Evolutionary conservation across 148 eudicot species (phyloP).

Genomic region (Amaranthus hypochondriacus): DNA sequence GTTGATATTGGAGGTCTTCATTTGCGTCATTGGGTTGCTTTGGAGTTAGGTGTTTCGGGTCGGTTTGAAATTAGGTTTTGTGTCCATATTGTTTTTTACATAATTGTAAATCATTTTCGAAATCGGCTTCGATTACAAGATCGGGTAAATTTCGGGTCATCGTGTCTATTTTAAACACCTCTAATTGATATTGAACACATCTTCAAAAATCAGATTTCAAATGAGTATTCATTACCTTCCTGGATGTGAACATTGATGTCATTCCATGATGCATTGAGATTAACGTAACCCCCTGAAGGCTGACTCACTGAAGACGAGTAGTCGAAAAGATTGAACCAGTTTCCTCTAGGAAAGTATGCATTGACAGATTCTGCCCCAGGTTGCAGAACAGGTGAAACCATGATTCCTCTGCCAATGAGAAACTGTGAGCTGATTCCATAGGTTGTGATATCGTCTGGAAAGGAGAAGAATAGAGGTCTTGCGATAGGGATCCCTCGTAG

Average conservation of each 20-base stretch:
- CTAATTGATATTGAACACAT: no score
- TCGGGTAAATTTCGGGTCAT: no score
- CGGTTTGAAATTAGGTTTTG: no score
- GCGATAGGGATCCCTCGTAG: constrained; percentile 41
- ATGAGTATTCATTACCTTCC: constrained; percentile 27
- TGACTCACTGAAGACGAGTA: constrained; percentile 32
- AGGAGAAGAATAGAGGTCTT: constrained; percentile 52
- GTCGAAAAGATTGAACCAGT: constrained; percentile 51
- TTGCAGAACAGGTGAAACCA: constrained; percentile 49
- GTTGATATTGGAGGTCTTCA: neutral
- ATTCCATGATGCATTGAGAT: constrained; percentile 36
- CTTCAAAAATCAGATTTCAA: no score
- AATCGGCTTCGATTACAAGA: no score
- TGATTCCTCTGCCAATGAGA: constrained; percentile 47
- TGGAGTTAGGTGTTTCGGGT: no score
- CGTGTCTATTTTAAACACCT: no score
- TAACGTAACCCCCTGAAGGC: constrained; percentile 22
- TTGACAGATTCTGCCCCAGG: constrained; percentile 29
- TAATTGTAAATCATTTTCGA: no score
- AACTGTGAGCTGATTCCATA: constrained; percentile 42
- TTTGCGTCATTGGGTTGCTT: no score
- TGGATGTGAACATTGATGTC: constrained; percentile 45
- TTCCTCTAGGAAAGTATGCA: constrained; percentile 44
- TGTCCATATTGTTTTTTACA: no score
- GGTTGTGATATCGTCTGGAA: constrained; percentile 35